phyloP scores from a whole-genome alignment of 1,139 yeast genomes.

The Ogataea hybrid region DNA sequence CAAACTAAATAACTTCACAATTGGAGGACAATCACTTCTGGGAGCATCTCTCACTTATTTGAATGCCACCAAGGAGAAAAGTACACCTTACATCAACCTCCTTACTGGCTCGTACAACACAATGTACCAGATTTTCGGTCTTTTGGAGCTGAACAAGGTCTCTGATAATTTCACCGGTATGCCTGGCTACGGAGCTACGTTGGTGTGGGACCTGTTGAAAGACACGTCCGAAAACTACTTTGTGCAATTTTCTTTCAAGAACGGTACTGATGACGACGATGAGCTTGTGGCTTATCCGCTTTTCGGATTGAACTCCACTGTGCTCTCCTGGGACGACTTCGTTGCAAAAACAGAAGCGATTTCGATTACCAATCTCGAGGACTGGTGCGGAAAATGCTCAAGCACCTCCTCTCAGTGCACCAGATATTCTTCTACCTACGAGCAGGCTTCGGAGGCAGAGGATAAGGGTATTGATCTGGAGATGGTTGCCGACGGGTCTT shows the following conservation, averaged over 20 bases:
- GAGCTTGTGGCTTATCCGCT: slow-evolving; percentile 35
- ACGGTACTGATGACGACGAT: slow-evolving; percentile 38
- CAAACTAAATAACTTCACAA: slow-evolving; percentile 30
- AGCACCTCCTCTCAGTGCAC: slow-evolving; percentile 33
- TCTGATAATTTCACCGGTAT: slow-evolving; percentile 40
- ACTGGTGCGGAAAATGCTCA: slow-evolving; percentile 41
- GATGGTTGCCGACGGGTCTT: slow-evolving; percentile 27
- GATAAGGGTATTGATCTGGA: slow-evolving; percentile 31
- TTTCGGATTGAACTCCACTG: slow-evolving; percentile 32
- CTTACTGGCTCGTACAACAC: slow-evolving; percentile 42
- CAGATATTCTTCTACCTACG: slow-evolving; percentile 32
- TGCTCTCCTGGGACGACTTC: slow-evolving; percentile 37
- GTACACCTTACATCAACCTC: slow-evolving; percentile 37
- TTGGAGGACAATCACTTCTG: slow-evolving; percentile 39
- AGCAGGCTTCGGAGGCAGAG: slow-evolving; percentile 29
- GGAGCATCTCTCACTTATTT: slow-evolving; percentile 34
- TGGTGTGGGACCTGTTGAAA: slow-evolving; percentile 40
- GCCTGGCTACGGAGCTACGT: slow-evolving; percentile 42
- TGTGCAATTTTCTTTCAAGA: slow-evolving; percentile 42
- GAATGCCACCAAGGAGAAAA: slow-evolving; percentile 34
- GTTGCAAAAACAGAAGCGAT: slow-evolving; percentile 26
- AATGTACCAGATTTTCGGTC: slow-evolving; percentile 39
- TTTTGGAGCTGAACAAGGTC: slow-evolving; percentile 33
- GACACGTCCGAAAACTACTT: slow-evolving; percentile 27
- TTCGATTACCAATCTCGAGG: slow-evolving; percentile 29